These are phyloP conservation scores for Sarocladium brachiariae DNA, from an alignment of 2,329 filamentous ascomycete species.

Conservation along the genomic window DNA sequence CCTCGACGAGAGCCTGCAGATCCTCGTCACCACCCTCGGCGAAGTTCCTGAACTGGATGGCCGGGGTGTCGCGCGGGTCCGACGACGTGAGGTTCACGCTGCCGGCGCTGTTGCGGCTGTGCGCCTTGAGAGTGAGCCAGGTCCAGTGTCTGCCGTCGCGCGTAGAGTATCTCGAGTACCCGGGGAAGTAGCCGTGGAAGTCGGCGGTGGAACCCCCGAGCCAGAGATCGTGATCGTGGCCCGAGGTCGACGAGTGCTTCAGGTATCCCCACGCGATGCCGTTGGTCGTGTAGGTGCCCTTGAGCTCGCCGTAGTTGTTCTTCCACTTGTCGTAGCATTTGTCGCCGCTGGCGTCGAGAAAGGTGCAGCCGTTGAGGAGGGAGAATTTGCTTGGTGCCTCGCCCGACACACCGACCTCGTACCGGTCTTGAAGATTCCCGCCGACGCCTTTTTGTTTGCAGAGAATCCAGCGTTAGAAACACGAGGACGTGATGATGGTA, in stretches of 20 bases:
- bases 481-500: no score
- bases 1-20: conserved; percentile 34
- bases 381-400: conserved; percentile 17
- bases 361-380: conserved; percentile 20
- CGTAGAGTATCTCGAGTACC: conserved; percentile 39
- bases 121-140: conserved; percentile 44
- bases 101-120: conserved; percentile 50
- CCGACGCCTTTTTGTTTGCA: no score
- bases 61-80: conserved; percentile 56
- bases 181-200: conserved; percentile 51
- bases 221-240: conserved; percentile 43
- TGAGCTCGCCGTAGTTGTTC: conserved; percentile 16
- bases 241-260: conserved; percentile 26
- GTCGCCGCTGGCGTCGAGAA: conserved; percentile 19
- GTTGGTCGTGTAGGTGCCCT: conserved; percentile 33
- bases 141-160: conserved; percentile 34
- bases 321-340: conserved; percentile 26
- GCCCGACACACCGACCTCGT: conserved; percentile 15
- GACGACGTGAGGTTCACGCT: conserved; percentile 53
- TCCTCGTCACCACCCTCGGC: conserved; percentile 39
- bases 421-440: conserved; percentile 12
- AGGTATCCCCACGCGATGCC: conserved; percentile 46
- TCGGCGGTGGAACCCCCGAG: conserved; percentile 47
- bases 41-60: conserved; percentile 55
- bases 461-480: no score